These are phyloP conservation scores for Termitomyces sp. DNA, from an alignment of 1,284 basidiomycete genomes.

Conservation along the genomic window DNA sequence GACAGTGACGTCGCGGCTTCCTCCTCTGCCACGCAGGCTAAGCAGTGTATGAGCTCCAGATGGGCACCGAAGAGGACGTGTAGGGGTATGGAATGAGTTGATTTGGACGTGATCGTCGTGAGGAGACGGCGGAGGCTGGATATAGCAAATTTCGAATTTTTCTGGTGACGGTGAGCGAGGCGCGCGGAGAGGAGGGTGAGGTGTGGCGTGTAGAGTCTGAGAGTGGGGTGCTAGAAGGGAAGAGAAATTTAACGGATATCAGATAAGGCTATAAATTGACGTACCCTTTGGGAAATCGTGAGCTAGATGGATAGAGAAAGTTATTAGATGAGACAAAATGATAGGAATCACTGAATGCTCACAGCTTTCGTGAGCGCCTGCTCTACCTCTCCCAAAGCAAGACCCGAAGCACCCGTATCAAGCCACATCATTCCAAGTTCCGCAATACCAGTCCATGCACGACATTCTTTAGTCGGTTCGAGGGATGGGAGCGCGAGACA, in stretches of 20 bases:
- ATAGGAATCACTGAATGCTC: slow-evolving; percentile 14
- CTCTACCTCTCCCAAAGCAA: slow-evolving; percentile 49
- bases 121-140: slow-evolving; percentile 50
- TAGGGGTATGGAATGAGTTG: slow-evolving; percentile 26
- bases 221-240: slow-evolving; percentile 47
- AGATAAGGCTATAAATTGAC: slow-evolving; percentile 3
- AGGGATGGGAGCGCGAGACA: slow-evolving; percentile 48
- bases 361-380: slow-evolving; percentile 39
- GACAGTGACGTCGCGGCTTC: slow-evolving; percentile 7
- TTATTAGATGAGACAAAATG: not conserved
- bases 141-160: slow-evolving; percentile 53
- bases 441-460: slow-evolving; percentile 61
- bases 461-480: slow-evolving; percentile 55
- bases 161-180: slow-evolving; percentile 43
- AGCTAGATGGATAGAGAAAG: slow-evolving; percentile 33
- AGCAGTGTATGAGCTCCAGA: slow-evolving; percentile 47
- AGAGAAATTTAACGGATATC: slow-evolving; percentile 1
- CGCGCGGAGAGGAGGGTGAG: slow-evolving; percentile 56
- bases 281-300: slow-evolving; percentile 57
- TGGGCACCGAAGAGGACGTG: slow-evolving; percentile 50
- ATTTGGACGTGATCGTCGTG: slow-evolving; percentile 39
- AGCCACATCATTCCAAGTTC: slow-evolving; percentile 57
- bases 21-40: slow-evolving; percentile 19
- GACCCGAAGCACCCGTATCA: slow-evolving; percentile 37
- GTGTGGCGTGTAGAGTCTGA: slow-evolving; percentile 52